Conservation (phyloP, 2,329 filamentous ascomycete species). For the Clonostachys byssicola region DNA sequence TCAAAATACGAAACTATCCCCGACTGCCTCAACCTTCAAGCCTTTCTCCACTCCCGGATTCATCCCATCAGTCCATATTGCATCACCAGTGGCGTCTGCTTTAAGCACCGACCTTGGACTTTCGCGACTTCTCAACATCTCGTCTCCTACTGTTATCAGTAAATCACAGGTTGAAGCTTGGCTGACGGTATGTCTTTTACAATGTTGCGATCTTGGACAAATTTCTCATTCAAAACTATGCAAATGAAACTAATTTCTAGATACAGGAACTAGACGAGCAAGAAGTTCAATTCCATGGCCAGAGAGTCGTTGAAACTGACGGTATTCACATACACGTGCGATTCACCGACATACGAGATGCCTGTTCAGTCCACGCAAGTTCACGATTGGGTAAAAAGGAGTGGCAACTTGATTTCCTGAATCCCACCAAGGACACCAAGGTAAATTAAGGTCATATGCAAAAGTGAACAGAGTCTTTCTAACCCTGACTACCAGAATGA, state of each 20-base stretch:
- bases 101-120: constrained; percentile 42
- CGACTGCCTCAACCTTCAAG: constrained; percentile 58
- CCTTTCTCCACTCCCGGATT: constrained; percentile 27
- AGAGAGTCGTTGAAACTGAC: constrained; percentile 24
- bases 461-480: too few relatives aligned
- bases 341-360: constrained; percentile 58
- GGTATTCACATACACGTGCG: constrained; percentile 44
- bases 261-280: constrained; percentile 29
- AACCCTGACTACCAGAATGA: too few relatives aligned
- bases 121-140: constrained; percentile 39
- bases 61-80: background rate
- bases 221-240: too few relatives aligned
- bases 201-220: constrained; percentile 1
- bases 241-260: background rate
- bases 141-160: constrained; percentile 20
- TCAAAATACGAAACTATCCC: constrained; percentile 48
- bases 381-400: constrained; percentile 33
- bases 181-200: constrained; percentile 29
- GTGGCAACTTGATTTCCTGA: constrained; percentile 32
- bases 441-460: constrained; percentile 1
- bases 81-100: constrained; percentile 17
- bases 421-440: constrained; percentile 3
- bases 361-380: constrained; percentile 43
- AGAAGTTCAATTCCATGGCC: constrained; percentile 28
- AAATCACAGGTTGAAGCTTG: constrained; percentile 34